Base-by-base conservation (phyloP, 1,284 basidiomycete species). In the Ceratobasidium sp. region DNA sequence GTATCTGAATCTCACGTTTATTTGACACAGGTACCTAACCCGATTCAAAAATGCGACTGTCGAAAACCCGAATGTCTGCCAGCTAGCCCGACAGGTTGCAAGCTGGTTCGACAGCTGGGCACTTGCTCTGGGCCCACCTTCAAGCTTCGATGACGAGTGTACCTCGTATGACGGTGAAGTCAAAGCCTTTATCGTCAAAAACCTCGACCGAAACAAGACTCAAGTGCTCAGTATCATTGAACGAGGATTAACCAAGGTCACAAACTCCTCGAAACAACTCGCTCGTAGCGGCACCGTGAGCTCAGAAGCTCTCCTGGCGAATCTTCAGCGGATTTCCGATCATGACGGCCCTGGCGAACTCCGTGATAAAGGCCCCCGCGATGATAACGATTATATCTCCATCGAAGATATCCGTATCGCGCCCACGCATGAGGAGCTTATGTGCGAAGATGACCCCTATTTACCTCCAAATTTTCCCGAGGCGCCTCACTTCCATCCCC, bases 361-460 rank as follows among this genome's bases (percentile, higher is more conserved):
- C 1, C 88, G 90, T 0, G 61, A 79, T 3, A 85, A 85, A 0
- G 92, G 91, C 3, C 87, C 89, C 0, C 86, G 92, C 2, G 92
- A 94, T 79, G 89, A 93, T 80, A 94, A 94, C 77, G 93, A 94
- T 81, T 85, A 84, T 44, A 82, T 85, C 20, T 86, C 89, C 42
- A 90, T 94, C n/a, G 71, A 81, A 3, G 83, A 89, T 3, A 92
- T 94, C 64, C 85, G 88, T 7, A 87, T 93, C 67, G 88, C 90
- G 0, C 93, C 93, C 0, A 93, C 93, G 0, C 87, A 90, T 44
- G 82, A 87, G 23, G 93, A 94, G 81, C 86, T 94, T 6, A 82
- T 88, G 67, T 89, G 85, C 61, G 82, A 80, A 0, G 46, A 84
- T 18, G 82, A 85, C 0, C 89, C 91, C 0, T 93, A 89, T 81